Conservation (phyloP, 345 rosid genomes). For the Brassica carinata region DNA sequence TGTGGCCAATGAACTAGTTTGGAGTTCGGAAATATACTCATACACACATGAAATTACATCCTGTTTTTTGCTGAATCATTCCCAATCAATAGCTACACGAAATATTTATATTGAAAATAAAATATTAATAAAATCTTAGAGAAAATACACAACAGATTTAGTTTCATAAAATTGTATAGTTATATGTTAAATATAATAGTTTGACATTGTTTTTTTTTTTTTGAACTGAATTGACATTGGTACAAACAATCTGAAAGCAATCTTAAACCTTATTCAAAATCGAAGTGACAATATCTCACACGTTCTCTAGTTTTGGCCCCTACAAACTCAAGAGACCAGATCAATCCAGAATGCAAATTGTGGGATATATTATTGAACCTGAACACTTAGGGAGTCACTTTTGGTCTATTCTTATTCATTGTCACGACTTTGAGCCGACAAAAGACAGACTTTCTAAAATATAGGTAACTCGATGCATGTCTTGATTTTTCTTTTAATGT, state of each 20-base stretch:
- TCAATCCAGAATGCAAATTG: slow-evolving; percentile 27
- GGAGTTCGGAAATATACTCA: too few species aligned
- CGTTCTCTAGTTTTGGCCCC: slow-evolving; percentile 29
- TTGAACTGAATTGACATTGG: background rate
- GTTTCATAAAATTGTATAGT: background rate
- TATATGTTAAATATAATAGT: background rate
- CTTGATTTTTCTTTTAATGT: background rate
- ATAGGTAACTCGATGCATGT: background rate
- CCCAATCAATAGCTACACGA: background rate
- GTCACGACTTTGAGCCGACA: slow-evolving; percentile 20
- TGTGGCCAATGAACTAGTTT: background rate
- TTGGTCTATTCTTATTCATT: slow-evolving; percentile 25
- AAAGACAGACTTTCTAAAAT: slow-evolving; percentile 7
- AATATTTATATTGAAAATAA: too few species aligned
- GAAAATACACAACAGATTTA: background rate
- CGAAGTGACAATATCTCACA: slow-evolving; percentile 9
- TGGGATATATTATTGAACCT: slow-evolving; percentile 29
- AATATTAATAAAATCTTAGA: background rate
- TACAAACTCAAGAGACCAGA: slow-evolving; percentile 22
- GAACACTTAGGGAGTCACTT: background rate
- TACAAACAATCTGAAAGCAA: background rate
- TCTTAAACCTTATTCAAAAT: background rate
- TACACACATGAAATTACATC: background rate
- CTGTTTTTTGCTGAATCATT: background rate
- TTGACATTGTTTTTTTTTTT: background rate